These are phyloP conservation scores for Fusarium staphyleae DNA, from an alignment of 2,329 filamentous ascomycete genomes.

Conservation along the genomic window DNA sequence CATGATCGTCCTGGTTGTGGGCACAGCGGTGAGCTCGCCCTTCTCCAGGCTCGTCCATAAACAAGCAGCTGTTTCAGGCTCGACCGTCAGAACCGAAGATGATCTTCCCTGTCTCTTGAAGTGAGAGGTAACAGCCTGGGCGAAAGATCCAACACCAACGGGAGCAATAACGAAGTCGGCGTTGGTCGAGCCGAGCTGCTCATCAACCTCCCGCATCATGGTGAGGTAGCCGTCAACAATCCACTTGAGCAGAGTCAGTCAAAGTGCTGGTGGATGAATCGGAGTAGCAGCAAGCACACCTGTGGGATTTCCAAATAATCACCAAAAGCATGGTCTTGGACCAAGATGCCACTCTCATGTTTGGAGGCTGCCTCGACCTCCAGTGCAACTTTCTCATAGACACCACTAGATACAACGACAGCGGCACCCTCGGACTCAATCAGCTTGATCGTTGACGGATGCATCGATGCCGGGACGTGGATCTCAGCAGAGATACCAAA, in stretches of 20 bases:
- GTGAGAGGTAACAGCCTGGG: slow-evolving; percentile 71
- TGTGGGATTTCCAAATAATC: slow-evolving; percentile 71
- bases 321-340: slow-evolving; percentile 73
- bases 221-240: slow-evolving; percentile 81
- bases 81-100: slow-evolving; percentile 67
- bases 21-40: slow-evolving; percentile 56
- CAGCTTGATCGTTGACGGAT: slow-evolving; percentile 56
- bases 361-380: slow-evolving; percentile 55
- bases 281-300: slow-evolving; percentile 41
- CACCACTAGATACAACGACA: slow-evolving; percentile 61
- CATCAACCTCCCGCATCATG: slow-evolving; percentile 72
- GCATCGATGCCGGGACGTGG: slow-evolving; percentile 68
- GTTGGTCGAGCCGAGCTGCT: slow-evolving; percentile 56
- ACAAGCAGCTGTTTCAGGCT: slow-evolving; percentile 70
- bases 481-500: slow-evolving; percentile 64
- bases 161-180: slow-evolving; percentile 65
- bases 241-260: slow-evolving; percentile 54
- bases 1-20: slow-evolving; percentile 73
- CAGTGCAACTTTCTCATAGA: slow-evolving; percentile 70
- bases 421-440: slow-evolving; percentile 70
- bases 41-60: slow-evolving; percentile 60
- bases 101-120: slow-evolving; percentile 58
- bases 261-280: background rate
- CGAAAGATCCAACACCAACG: slow-evolving; percentile 76
- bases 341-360: slow-evolving; percentile 57